These are phyloP conservation scores for Penicillium sp. DNA, from an alignment of 2,329 filamentous ascomycete genomes.

Conservation along the genomic window DNA sequence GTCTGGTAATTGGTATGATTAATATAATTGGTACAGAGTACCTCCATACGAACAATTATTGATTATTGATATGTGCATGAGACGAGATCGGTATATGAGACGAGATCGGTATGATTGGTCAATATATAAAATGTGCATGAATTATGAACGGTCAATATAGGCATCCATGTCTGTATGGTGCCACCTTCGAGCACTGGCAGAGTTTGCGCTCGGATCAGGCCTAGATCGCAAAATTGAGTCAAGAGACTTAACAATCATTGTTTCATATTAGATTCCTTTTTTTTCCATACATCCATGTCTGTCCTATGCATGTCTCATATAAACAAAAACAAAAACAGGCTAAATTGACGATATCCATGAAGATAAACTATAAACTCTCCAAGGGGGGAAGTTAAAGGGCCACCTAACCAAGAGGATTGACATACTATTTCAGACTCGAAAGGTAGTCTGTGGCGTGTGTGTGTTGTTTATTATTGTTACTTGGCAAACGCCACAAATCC, in stretches of 20 bases:
- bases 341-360: neutral
- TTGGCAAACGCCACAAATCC: conserved; percentile 3
- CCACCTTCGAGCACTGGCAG: neutral
- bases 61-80: neutral
- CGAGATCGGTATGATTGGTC: neutral
- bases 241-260: neutral
- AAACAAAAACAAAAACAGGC: neutral
- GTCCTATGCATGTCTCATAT: neutral
- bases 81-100: neutral
- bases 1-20: neutral
- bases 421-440: neutral
- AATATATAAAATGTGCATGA: neutral
- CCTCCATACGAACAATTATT: neutral
- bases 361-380: neutral
- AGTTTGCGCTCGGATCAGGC: neutral
- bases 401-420: neutral
- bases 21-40: neutral
- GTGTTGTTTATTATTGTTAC: conserved; percentile 1
- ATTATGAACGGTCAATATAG: neutral
- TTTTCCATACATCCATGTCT: neutral
- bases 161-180: neutral
- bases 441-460: neutral
- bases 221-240: neutral
- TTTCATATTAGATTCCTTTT: neutral
- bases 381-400: neutral